Percentiles rank a stretch among this genome's conserved stretches.
Evolutionary conservation across 371 early-diverging fungal genomes (phyloP).

Genomic region (Sporodiniella umbellata): DNA sequence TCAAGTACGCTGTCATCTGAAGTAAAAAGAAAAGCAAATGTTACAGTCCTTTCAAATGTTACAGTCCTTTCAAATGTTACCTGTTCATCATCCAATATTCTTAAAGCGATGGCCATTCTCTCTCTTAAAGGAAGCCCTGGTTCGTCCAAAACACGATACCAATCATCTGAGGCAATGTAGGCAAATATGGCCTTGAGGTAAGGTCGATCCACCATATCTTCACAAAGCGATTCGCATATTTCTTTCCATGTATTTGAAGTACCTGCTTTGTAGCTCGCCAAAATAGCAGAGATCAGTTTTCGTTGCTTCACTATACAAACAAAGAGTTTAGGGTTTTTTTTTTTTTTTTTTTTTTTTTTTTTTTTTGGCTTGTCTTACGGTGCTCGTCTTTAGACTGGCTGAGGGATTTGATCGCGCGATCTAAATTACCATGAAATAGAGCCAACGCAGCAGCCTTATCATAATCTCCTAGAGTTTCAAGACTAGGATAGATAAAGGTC

Average conservation of each 20-base stretch:
- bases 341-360: neutral
- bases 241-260: slow-evolving; percentile 55
- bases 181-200: slow-evolving; percentile 79
- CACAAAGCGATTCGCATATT: slow-evolving; percentile 59
- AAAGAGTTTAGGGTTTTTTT: neutral
- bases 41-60: neutral
- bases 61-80: too few species aligned
- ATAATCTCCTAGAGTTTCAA: slow-evolving; percentile 67
- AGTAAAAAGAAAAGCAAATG: neutral
- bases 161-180: slow-evolving; percentile 72
- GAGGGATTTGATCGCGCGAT: slow-evolving; percentile 73
- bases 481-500: slow-evolving; percentile 27
- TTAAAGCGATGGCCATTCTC: slow-evolving; percentile 73
- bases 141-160: slow-evolving; percentile 66
- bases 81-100: slow-evolving; percentile 73
- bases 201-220: slow-evolving; percentile 63
- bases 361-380: slow-evolving; percentile 34
- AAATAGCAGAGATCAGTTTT: slow-evolving; percentile 73
- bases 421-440: slow-evolving; percentile 75
- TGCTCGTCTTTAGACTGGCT: slow-evolving; percentile 39
- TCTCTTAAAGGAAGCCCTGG: slow-evolving; percentile 64
- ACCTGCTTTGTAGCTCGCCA: slow-evolving; percentile 59
- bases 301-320: slow-evolving; percentile 71
- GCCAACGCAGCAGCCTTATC: slow-evolving; percentile 87
- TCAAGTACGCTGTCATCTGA: slow-evolving; percentile 56